Evolutionary conservation across 805 yeast genomes (phyloP).

Genomic region (Blastobotrys chiropterorum): DNA sequence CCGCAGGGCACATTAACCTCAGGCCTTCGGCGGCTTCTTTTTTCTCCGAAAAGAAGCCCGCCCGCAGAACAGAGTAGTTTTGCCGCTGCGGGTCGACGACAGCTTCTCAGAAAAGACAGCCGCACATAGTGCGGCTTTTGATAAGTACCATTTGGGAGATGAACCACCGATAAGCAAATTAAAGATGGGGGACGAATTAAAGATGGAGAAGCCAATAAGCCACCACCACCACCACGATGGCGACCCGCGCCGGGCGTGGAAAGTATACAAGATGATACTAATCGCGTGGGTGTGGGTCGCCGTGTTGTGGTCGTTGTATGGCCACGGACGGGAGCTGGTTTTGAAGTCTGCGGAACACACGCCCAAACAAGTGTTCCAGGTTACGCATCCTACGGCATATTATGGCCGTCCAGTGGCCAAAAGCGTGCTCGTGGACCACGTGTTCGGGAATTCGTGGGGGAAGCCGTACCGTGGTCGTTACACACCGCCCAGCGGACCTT

Average conservation of each 20-base stretch:
- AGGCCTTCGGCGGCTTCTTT: no score
- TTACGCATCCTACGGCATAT: constrained; percentile 11
- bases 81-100: no score
- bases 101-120: no score
- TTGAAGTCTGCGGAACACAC: not conserved
- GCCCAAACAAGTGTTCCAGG: constrained; percentile 16
- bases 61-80: no score
- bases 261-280: not conserved
- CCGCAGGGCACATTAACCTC: no score
- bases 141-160: not conserved
- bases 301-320: not conserved
- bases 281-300: not conserved
- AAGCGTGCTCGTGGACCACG: constrained; percentile 19
- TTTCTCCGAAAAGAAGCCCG: no score
- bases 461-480: constrained; percentile 28
- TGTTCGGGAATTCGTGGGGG: constrained; percentile 32
- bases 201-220: not conserved
- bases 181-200: no score
- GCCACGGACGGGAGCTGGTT: not conserved
- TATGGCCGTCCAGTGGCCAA: constrained; percentile 14
- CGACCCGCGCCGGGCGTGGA: no score
- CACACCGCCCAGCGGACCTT: constrained; percentile 28
- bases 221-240: no score
- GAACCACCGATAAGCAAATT: no score
- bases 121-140: no score